Base-by-base conservation (phyloP, 2,329 filamentous ascomycete species). In the Aspergillus sp. region DNA sequence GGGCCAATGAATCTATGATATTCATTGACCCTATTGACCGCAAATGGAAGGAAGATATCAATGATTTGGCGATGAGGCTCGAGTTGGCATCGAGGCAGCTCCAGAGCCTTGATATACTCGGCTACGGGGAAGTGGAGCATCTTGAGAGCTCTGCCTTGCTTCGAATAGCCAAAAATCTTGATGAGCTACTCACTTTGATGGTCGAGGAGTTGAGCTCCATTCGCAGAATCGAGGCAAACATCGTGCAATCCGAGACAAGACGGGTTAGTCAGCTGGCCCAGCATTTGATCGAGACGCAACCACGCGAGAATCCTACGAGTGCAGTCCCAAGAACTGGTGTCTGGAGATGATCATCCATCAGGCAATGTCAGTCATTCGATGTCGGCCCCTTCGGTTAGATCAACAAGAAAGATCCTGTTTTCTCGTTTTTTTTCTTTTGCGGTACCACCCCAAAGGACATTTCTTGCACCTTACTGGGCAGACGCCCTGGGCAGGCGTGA, bases 21-120 rank as follows among this genome's bases (percentile, higher is more conserved):
- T 79, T 79, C 50, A 72, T 80, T 57, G 70, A 78, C 23, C 72
- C 76, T 3, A 65, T 80, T 8, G 66, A 69, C 23, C 67, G 58
- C 9, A 48, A 55, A 23, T 80, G 78, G 78, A 74, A 73, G 53
- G 72, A 76, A 7, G 71, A 76, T 56, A 60, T 74, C 0, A 65
- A 69, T 28, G 60, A 66, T 4, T 56, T 79, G 57, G 66, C 53
- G 17, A 62, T 70, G 47, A 77, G 74, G 55, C 63, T 79, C 8
- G 77, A 78, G 51, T 67, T 76, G 4, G 75, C 69, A 54, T 60
- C 69, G 19, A 70, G 76, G 15, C 72, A 77, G 51, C 66, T 80
- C 46, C 72, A 76, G 55, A 74, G 70, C 41, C 68, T 80, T 41
- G 75, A 79, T 62, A 71, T 79, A 30, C 57, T 72, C 23, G 70